A percentile compares a stretch with the other conserved stretches of the same genome.
phyloP scores from a whole-genome alignment of 177 flowering plant species.

The Tripterygium wilfordii region DNA sequence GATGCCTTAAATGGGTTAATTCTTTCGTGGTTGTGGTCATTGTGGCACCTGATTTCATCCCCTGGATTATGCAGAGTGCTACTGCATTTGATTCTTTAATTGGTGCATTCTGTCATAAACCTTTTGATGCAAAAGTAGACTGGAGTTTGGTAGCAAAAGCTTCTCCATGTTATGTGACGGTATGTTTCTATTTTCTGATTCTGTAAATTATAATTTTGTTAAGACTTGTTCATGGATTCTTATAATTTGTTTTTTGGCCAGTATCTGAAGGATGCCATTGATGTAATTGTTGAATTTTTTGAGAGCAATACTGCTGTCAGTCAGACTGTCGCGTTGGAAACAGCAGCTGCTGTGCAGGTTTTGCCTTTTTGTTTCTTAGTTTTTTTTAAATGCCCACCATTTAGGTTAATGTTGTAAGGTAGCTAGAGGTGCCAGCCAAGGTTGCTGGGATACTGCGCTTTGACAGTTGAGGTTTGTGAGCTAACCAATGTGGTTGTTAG shows the following conservation, averaged over 20 bases:
- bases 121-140: conserved; percentile 77
- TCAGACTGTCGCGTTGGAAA: conserved; percentile 86
- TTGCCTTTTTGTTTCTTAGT: no score
- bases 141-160: conserved; percentile 96
- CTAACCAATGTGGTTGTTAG: no score
- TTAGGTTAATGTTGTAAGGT: no score
- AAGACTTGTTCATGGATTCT: conserved; percentile 8
- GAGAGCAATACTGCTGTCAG: conserved; percentile 72
- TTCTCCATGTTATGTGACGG: conserved; percentile 96
- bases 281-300: conserved; percentile 70
- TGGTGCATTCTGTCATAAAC: conserved; percentile 79
- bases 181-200: conserved; percentile 26
- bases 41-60: no score
- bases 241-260: conserved; percentile 21
- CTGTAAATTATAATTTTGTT: neutral
- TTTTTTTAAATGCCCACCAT: no score
- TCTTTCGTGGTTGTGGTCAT: no score
- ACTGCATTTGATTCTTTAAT: conserved; percentile 61
- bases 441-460: no score
- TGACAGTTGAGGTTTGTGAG: no score
- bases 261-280: conserved; percentile 88
- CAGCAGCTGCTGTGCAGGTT: conserved; percentile 99
- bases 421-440: no score
- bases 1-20: no score
- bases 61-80: conserved; percentile 69